Evolutionary conservation across 495 filamentous ascomycete species (phyloP), one percentile per base, ranked within the genome.

Genomic region (Penicillium arizonense): DNA sequence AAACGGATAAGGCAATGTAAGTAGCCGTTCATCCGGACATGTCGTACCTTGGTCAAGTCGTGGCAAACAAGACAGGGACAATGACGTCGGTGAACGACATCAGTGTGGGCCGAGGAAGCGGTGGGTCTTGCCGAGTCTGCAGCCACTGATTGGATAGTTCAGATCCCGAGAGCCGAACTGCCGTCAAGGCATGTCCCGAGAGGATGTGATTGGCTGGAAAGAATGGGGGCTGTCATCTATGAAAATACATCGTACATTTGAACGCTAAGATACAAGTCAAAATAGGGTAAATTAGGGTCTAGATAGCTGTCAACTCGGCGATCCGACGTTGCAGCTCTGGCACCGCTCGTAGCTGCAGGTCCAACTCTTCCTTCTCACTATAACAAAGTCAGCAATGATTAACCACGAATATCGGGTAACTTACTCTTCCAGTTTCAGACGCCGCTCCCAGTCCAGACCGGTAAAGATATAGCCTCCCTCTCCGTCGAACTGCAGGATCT

Each of bases 401-500:
- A 53, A 55, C 14, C 11, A 30, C 44, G 14, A 16, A 16, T 28
- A n/a, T 24, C 30, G 33, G 13, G 24, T 4, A 57, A 72, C 86
- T 65, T 74, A 86, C 83, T 97, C 94, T 78, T 98, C 94, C 32
- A 98, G 73, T 68, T 82, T 77, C 70, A 96, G 61, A 53, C 94
- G 78, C 69, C 78, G 85, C 62, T 97, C 93, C 53, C 93, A 92
- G 72, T 98, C 94, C 28, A 98, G 71, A 42, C 84, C 83, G 2
- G 91, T 94, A 68, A 97, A 98, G 13, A 97, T 82, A 64, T 89
- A 96, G 14, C 87, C 74, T 0, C 95, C 94, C 64, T 96, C 88
- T 1, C 94, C 95, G 67, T 98, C 94, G 65, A 98, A 98, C 68
- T 97, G 94, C 63, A 98, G 69, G 49, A 97, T 96, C 66, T 84